phyloP scores from a whole-genome alignment of 495 filamentous ascomycete genomes.

The Mytilinidion resinicola region DNA sequence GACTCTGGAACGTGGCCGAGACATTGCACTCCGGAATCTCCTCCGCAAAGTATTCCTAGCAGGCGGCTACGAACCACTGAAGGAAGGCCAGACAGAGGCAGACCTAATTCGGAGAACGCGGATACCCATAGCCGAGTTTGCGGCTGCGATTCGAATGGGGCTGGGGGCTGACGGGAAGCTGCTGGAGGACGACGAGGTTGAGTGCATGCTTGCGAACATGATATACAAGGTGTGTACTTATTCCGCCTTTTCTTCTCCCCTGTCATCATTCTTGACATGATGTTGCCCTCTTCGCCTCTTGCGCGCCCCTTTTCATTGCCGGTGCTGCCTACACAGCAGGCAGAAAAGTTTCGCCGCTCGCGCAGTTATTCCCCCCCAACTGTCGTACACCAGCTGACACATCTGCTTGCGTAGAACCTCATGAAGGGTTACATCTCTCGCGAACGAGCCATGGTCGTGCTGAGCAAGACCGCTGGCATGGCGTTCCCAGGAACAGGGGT shows the following conservation, averaged over 20 bases:
- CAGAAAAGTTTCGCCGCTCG: conserved; percentile 1
- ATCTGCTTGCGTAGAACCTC: conserved; percentile 52
- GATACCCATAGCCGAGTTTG: conserved; percentile 75
- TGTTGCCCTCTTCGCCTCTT: conserved; percentile 23
- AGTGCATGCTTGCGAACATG: conserved; percentile 88
- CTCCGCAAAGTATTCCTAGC: conserved; percentile 83
- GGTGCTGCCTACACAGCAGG: conserved; percentile 5
- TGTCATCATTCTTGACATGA: conserved; percentile 1
- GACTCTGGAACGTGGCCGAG: conserved; percentile 83
- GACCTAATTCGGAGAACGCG: conserved; percentile 59
- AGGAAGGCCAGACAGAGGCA: conserved; percentile 51
- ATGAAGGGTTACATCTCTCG: conserved; percentile 98
- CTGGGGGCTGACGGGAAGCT: conserved; percentile 45
- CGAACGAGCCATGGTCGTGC: conserved; percentile 77
- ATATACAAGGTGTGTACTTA: conserved; percentile 78
- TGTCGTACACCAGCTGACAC: conserved; percentile 6
- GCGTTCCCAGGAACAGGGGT: conserved; percentile 96
- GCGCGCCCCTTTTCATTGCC: conserved; percentile 12
- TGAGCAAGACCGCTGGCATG: conserved; percentile 66
- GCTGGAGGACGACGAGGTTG: conserved; percentile 85
- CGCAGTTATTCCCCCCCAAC: background rate
- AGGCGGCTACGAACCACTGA: conserved; percentile 67
- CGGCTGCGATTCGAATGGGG: conserved; percentile 51
- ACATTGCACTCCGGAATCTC: conserved; percentile 83
- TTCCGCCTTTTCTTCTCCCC: background rate